A percentile compares a stretch with the other conserved stretches of the same genome.
Conservation (phyloP, 2,329 filamentous ascomycete genomes). For the Pyricularia grisea region DNA sequence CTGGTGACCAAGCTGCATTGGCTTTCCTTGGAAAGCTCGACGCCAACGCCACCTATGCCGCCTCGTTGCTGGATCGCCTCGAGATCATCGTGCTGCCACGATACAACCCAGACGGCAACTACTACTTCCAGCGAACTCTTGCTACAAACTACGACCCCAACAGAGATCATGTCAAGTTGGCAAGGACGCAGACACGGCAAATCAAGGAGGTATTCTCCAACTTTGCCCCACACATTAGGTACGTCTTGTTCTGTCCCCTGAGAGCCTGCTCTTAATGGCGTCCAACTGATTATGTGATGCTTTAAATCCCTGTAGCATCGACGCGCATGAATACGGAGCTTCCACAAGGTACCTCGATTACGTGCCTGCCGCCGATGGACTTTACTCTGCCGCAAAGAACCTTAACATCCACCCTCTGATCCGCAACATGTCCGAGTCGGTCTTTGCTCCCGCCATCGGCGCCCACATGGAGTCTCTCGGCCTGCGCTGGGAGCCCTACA, state of each 20-base stretch:
- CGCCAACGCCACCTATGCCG: not conserved
- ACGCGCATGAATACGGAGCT: conserved; percentile 2
- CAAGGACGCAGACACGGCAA: not conserved
- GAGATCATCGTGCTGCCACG: conserved; percentile 3
- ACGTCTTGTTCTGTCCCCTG: not conserved
- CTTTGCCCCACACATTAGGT: conserved; percentile 1
- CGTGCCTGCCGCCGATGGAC: not conserved
- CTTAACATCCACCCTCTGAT: conserved; percentile 3
- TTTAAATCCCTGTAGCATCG: not conserved
- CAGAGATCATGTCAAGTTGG: conserved; percentile 4
- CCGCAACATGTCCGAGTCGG: conserved; percentile 3
- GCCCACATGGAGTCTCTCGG: not conserved
- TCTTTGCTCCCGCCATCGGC: conserved; percentile 1
- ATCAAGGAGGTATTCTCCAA: not conserved
- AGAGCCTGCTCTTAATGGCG: not conserved
- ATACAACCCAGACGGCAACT: conserved; percentile 4
- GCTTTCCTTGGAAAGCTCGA: conserved; percentile 2
- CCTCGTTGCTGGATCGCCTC: not conserved
- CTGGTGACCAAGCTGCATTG: not conserved
- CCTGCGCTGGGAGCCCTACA: conserved; percentile 4
- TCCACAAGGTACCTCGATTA: not conserved
- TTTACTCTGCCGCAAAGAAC: conserved; percentile 3
- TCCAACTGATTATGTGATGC: not conserved
- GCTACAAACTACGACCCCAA: conserved; percentile 3
- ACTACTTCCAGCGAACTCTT: conserved; percentile 4